Evolutionary conservation across 441 rosid genomes (phyloP).

Genomic region (Adansonia rubrostipa): DNA sequence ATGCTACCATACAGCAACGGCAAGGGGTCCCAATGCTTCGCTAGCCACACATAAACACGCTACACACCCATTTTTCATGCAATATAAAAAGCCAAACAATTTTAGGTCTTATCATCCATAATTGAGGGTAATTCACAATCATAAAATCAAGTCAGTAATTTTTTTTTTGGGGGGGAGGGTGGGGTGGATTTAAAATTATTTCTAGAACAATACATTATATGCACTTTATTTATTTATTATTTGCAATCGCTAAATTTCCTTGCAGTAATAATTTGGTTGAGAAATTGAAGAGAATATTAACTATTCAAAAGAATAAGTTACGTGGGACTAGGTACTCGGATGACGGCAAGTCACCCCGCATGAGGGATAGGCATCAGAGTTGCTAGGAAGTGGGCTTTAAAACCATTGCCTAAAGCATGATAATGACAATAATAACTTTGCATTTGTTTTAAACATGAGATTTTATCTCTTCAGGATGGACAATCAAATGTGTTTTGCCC

Average conservation of each 20-base stretch:
- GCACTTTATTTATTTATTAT: neutral
- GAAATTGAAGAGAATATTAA: neutral
- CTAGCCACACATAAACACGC: neutral
- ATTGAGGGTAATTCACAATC: neutral
- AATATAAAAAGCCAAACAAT: neutral
- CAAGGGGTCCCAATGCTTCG: neutral
- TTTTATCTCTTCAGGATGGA: neutral
- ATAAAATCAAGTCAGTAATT: neutral
- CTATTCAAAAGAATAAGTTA: neutral
- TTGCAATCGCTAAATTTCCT: neutral
- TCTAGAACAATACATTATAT: neutral
- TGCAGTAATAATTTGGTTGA: neutral
- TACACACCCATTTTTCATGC: neutral
- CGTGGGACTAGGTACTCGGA: neutral
- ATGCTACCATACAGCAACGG: neutral
- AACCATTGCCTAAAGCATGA: neutral
- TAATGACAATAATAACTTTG: neutral
- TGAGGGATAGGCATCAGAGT: neutral
- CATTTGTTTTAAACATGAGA: neutral
- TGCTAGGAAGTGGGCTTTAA: neutral
- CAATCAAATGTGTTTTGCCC: neutral
- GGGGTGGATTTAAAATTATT: neutral
- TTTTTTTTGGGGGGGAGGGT: neutral
- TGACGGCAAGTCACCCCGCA: constrained; percentile 13
- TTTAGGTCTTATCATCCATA: neutral